phyloP scores from a whole-genome alignment of 306 rosid genomes.

The Lupinus albus region DNA sequence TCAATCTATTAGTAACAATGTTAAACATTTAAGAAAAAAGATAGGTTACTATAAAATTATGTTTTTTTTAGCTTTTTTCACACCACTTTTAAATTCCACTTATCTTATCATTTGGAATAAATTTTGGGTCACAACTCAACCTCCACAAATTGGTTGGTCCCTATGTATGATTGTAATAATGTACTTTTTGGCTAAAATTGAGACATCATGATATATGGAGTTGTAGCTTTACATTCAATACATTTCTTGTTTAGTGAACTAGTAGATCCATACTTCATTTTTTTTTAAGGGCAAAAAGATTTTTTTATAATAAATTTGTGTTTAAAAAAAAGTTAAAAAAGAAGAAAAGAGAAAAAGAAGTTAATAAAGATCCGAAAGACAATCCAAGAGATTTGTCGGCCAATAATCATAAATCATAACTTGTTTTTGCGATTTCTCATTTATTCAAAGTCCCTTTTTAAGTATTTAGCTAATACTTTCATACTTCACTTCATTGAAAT shows the following conservation, averaged over 20 bases:
- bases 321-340: too few species aligned
- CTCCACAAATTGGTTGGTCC: constrained; percentile 29
- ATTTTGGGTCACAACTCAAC: constrained; percentile 19
- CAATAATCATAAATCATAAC: too few species aligned
- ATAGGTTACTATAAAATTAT: neutral
- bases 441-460: too few species aligned
- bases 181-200: constrained; percentile 41
- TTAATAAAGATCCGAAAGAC: too few species aligned
- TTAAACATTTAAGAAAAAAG: constrained; percentile 3
- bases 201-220: constrained; percentile 52
- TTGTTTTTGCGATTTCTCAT: too few species aligned
- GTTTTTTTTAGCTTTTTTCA: neutral
- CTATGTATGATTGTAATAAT: constrained; percentile 41
- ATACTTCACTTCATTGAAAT: constrained; percentile 28
- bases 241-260: constrained; percentile 23
- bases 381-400: too few species aligned
- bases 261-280: constrained; percentile 32
- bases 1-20: neutral
- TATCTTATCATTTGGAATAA: constrained; percentile 16
- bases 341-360: too few species aligned
- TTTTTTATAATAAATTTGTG: too few species aligned
- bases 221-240: constrained; percentile 49
- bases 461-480: too few species aligned
- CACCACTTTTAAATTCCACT: neutral
- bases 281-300: too few species aligned